These are phyloP conservation scores for Metschnikowia sp. DNA, from an alignment of 805 yeast species.

Conservation along the genomic window DNA sequence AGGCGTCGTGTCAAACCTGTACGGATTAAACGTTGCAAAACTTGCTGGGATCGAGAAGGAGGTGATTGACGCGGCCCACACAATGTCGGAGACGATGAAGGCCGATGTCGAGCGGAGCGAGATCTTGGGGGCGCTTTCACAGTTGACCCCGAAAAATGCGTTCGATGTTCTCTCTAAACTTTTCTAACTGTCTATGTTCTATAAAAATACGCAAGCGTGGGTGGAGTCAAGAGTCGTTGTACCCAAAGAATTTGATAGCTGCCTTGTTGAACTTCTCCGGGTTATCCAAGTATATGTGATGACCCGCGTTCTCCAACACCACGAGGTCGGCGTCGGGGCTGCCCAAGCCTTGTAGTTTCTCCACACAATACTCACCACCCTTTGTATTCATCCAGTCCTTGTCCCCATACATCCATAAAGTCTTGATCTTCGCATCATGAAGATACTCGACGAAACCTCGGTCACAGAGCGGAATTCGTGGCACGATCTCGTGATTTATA, in stretches of 20 bases:
- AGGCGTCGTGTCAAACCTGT: slow-evolving; percentile 54
- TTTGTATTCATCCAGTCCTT: slow-evolving; percentile 43
- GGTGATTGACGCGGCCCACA: slow-evolving; percentile 45
- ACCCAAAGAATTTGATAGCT: slow-evolving; percentile 23
- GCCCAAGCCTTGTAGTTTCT: slow-evolving; percentile 21
- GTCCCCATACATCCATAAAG: slow-evolving; percentile 40
- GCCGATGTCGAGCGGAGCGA: slow-evolving; percentile 21
- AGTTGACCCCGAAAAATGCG: slow-evolving; percentile 3
- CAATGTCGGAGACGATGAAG: slow-evolving; percentile 33
- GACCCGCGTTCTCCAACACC: slow-evolving; percentile 37
- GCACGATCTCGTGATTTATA: slow-evolving; percentile 38
- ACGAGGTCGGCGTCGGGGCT: slow-evolving; percentile 16
- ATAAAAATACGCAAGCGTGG: neutral
- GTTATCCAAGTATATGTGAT: slow-evolving; percentile 42
- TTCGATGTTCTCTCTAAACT: neutral
- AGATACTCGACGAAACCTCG: slow-evolving; percentile 32
- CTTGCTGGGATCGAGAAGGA: slow-evolving; percentile 58
- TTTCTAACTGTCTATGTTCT: neutral
- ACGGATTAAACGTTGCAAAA: slow-evolving; percentile 83
- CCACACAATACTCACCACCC: slow-evolving; percentile 35
- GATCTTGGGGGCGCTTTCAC: neutral
- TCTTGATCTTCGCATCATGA: slow-evolving; percentile 20
- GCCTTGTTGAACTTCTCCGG: slow-evolving; percentile 29
- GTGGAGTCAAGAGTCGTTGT: neutral
- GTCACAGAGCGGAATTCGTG: slow-evolving; percentile 38